phyloP scores from a whole-genome alignment of 768 basidiomycete species.

The Suillus spraguei region DNA sequence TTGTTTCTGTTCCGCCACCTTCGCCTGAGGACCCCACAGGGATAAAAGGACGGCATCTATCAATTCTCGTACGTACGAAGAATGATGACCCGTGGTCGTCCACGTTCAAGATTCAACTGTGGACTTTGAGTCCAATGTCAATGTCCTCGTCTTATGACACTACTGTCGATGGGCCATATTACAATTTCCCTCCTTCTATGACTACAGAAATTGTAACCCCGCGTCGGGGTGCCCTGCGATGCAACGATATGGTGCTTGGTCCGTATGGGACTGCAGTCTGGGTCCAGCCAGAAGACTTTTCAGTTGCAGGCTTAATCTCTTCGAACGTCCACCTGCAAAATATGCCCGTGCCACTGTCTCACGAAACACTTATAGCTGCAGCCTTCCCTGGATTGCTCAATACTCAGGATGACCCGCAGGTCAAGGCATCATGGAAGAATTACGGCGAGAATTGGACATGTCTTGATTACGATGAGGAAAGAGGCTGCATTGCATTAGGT shows the following conservation, averaged over 20 bases:
- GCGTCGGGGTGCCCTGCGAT: slow-evolving; percentile 53
- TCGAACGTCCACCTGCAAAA: slow-evolving; percentile 19
- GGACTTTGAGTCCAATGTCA: slow-evolving; percentile 44
- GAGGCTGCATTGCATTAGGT: slow-evolving; percentile 55
- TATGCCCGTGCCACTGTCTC: slow-evolving; percentile 19
- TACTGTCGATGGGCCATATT: slow-evolving; percentile 25
- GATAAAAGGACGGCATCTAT: slow-evolving; percentile 16
- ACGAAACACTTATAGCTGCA: slow-evolving; percentile 48
- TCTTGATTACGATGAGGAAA: slow-evolving; percentile 62
- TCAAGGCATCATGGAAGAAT: slow-evolving; percentile 35
- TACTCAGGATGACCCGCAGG: slow-evolving; percentile 21
- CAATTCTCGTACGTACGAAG: slow-evolving; percentile 59
- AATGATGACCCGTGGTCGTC: slow-evolving; percentile 64
- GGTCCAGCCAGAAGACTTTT: slow-evolving; percentile 57
- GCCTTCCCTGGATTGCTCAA: slow-evolving; percentile 49
- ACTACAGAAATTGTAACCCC: slow-evolving; percentile 38
- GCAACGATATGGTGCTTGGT: slow-evolving; percentile 55
- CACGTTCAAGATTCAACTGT: slow-evolving; percentile 52
- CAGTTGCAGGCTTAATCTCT: slow-evolving; percentile 40
- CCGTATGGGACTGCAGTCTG: slow-evolving; percentile 60
- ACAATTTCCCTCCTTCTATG: slow-evolving; percentile 52
- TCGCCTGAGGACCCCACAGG: neutral
- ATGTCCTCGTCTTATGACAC: slow-evolving; percentile 19
- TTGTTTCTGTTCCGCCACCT: slow-evolving; percentile 32
- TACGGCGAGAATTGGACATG: slow-evolving; percentile 52